Conservation (phyloP, 768 basidiomycete genomes). For the Imleria badia region DNA sequence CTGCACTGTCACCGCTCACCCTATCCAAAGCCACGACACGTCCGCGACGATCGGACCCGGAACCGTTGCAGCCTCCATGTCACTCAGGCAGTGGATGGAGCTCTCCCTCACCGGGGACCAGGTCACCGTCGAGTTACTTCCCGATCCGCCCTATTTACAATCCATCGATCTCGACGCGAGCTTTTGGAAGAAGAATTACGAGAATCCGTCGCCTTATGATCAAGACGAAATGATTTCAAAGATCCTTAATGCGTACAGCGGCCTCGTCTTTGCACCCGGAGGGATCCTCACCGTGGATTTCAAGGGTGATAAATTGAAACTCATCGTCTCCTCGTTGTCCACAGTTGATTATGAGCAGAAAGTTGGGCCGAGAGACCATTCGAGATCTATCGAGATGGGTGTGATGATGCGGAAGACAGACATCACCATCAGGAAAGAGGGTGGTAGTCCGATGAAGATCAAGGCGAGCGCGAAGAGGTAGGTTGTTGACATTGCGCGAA, state of each 20-base stretch:
- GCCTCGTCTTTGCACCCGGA: conserved; percentile 65
- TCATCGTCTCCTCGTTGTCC: conserved; percentile 57
- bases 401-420: conserved; percentile 92
- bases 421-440: conserved; percentile 82
- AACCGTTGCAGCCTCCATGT: conserved; percentile 69
- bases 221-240: conserved; percentile 81
- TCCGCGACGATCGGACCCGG: conserved; percentile 69
- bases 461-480: conserved; percentile 91
- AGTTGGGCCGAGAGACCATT: conserved; percentile 35
- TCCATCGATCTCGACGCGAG: conserved; percentile 80
- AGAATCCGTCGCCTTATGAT: conserved; percentile 71
- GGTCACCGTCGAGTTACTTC: conserved; percentile 66
- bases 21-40: conserved; percentile 64
- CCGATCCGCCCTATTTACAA: conserved; percentile 63
- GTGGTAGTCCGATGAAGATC: conserved; percentile 79
- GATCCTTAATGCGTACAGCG: conserved; percentile 74
- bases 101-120: conserved; percentile 76
- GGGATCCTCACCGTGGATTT: conserved; percentile 84
- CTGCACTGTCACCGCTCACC: conserved; percentile 26
- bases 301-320: conserved; percentile 81
- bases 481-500: conserved; percentile 15
- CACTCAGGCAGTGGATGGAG: conserved; percentile 88
- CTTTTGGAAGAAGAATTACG: conserved; percentile 53
- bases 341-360: conserved; percentile 63
- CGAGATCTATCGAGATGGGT: conserved; percentile 49